Evolutionary conservation across 768 basidiomycete species (phyloP).

Genomic region (Glaciozyma martinii): DNA sequence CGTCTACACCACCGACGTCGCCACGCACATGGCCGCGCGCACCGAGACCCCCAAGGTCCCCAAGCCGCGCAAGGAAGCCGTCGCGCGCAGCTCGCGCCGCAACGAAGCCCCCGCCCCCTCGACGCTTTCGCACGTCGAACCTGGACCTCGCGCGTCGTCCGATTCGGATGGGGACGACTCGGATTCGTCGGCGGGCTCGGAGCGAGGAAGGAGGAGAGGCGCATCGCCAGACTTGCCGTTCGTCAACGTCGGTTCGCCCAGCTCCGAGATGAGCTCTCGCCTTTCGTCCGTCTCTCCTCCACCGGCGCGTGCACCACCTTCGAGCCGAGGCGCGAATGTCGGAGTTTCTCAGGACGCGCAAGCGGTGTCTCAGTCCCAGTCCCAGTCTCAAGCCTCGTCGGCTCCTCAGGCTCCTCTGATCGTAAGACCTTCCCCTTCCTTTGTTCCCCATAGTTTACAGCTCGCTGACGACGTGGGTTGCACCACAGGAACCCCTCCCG

Average conservation of each 20-base stretch:
- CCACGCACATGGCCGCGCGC: constrained; percentile 47
- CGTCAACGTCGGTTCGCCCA: constrained; percentile 1
- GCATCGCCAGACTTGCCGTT: constrained; percentile 2
- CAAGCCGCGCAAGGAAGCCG: background rate
- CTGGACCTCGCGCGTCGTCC: background rate
- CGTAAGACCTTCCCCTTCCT: background rate
- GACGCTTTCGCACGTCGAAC: background rate
- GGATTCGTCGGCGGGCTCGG: background rate
- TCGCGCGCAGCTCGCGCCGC: background rate
- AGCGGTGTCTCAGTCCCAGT: too few species aligned
- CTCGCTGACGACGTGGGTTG: background rate
- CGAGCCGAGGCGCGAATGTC: background rate
- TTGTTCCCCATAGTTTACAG: background rate
- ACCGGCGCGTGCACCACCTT: background rate
- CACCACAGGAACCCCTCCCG: constrained; percentile 48
- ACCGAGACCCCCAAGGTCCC: background rate
- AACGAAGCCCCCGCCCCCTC: background rate
- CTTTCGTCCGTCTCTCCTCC: background rate
- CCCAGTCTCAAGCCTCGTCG: background rate
- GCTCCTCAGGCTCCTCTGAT: background rate
- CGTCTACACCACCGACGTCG: constrained; percentile 66
- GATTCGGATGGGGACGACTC: constrained; percentile 5
- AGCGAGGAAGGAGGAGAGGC: background rate
- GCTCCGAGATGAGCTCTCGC: background rate
- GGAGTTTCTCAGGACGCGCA: too few species aligned